Conservation (phyloP, 352 stramenopile species). For the Saprolegnia diclina region DNA sequence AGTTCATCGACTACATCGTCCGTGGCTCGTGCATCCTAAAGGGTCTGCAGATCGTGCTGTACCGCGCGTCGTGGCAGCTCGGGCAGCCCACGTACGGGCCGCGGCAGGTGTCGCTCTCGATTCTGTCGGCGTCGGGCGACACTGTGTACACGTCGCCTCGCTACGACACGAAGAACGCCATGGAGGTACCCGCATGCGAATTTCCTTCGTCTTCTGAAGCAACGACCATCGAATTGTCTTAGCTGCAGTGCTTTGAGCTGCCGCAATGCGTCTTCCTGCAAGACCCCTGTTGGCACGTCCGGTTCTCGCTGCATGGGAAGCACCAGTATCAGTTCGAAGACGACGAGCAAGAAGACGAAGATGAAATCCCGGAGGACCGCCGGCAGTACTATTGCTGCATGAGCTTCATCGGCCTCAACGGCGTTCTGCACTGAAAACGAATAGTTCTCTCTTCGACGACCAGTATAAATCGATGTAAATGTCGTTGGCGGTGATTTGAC, state of each 20-base stretch:
- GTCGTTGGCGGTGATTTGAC: too few species aligned
- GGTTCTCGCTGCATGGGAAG: constrained; percentile 50
- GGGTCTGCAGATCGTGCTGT: constrained; percentile 56
- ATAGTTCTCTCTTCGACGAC: background rate
- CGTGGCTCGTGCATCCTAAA: constrained; percentile 38
- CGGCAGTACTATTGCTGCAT: constrained; percentile 71
- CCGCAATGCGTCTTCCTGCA: constrained; percentile 43
- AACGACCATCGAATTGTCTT: background rate
- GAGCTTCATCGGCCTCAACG: constrained; percentile 46
- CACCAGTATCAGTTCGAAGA: constrained; percentile 49
- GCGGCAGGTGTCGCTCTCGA: constrained; percentile 44
- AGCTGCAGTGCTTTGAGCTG: constrained; percentile 57
- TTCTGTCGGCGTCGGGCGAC: constrained; percentile 35
- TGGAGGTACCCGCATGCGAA: constrained; percentile 9
- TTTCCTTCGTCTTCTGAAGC: background rate
- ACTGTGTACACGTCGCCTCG: constrained; percentile 49
- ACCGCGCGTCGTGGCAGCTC: constrained; percentile 69
- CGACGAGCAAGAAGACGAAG: constrained; percentile 46
- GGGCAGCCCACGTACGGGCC: constrained; percentile 62
- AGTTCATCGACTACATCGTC: constrained; percentile 64
- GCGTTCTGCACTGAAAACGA: background rate
- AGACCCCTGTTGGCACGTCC: constrained; percentile 38
- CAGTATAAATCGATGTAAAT: too few species aligned
- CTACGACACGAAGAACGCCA: constrained; percentile 41
- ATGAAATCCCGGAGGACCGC: constrained; percentile 19